phyloP scores from a whole-genome alignment of 2,329 filamentous ascomycete species.

The Penicillium corylophilum region DNA sequence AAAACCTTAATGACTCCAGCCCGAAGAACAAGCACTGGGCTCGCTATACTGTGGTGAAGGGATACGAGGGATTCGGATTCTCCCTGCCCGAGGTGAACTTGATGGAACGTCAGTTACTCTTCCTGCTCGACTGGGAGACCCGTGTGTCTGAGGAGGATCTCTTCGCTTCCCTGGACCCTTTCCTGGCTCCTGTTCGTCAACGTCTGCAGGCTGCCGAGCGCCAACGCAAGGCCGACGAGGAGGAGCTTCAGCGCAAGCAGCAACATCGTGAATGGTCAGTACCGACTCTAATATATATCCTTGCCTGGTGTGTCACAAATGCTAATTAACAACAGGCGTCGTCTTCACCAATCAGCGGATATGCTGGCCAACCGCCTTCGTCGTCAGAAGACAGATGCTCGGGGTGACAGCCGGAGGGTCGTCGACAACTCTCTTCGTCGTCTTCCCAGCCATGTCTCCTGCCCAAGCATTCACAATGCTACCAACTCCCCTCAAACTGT shows the following conservation, averaged over 20 bases:
- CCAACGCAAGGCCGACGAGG: conserved; percentile 46
- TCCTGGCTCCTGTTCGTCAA: conserved; percentile 78
- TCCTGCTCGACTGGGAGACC: conserved; percentile 91
- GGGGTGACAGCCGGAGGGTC: conserved; percentile 25
- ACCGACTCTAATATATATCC: neutral
- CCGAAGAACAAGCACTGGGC: conserved; percentile 99
- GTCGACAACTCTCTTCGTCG: conserved; percentile 25
- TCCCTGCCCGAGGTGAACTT: conserved; percentile 94
- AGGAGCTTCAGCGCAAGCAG: conserved; percentile 32
- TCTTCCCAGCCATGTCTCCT: conserved; percentile 30
- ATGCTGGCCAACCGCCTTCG: conserved; percentile 37
- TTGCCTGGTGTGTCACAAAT: neutral
- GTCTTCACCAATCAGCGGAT: conserved; percentile 37
- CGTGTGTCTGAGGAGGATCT: conserved; percentile 82
- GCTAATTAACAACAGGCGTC: conserved; percentile 21
- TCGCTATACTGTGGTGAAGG: conserved; percentile 77
- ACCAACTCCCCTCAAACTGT: conserved; percentile 32
- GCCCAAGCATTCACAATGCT: conserved; percentile 31
- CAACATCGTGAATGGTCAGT: conserved; percentile 37
- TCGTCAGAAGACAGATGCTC: conserved; percentile 36
- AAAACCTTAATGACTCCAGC: conserved; percentile 97
- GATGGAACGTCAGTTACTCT: conserved; percentile 98
- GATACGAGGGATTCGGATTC: conserved; percentile 80
- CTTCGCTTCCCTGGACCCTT: conserved; percentile 80
- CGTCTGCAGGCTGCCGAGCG: conserved; percentile 56